These are phyloP conservation scores for Lycium barbarum DNA, from an alignment of 257 asterid species.

Conservation along the genomic window DNA sequence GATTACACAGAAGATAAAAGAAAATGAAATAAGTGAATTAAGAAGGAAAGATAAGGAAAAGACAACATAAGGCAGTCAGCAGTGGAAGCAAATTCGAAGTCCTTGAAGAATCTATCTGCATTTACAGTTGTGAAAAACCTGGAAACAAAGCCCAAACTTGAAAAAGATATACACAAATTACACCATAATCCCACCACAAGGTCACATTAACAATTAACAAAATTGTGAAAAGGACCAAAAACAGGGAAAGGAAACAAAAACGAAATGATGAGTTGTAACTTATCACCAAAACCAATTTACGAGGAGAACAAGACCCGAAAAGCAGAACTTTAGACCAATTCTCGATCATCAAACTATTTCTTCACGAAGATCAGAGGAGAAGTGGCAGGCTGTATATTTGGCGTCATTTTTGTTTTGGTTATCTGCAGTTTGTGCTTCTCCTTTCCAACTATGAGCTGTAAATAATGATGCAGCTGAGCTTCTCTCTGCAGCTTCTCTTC, in stretches of 20 bases:
- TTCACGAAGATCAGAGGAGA: neutral
- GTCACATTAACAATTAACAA: neutral
- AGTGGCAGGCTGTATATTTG: neutral
- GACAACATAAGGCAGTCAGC: neutral
- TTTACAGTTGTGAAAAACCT: slow-evolving; percentile 17
- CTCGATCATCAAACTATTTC: neutral
- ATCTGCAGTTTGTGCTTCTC: neutral
- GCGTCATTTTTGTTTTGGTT: neutral
- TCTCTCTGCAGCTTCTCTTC: neutral
- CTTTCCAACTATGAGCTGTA: neutral
- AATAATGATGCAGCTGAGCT: slow-evolving; percentile 22
- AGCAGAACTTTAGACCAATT: slow-evolving; percentile 15
- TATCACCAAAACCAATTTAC: neutral
- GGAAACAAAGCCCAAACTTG: slow-evolving; percentile 20
- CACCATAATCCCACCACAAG: slow-evolving; percentile 3
- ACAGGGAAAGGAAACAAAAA: slow-evolving; percentile 20
- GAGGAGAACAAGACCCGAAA: neutral
- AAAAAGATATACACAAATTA: neutral
- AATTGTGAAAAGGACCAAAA: slow-evolving; percentile 18
- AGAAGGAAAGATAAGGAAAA: neutral
- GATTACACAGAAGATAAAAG: neutral
- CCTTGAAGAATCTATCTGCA: slow-evolving; percentile 10
- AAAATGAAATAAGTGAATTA: neutral
- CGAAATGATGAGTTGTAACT: neutral
- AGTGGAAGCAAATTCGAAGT: slow-evolving; percentile 14